Percentiles rank a stretch among this genome's conserved stretches.
Conservation (phyloP, 352 stramenopile genomes). For the Phytophthora chlamydospora region DNA sequence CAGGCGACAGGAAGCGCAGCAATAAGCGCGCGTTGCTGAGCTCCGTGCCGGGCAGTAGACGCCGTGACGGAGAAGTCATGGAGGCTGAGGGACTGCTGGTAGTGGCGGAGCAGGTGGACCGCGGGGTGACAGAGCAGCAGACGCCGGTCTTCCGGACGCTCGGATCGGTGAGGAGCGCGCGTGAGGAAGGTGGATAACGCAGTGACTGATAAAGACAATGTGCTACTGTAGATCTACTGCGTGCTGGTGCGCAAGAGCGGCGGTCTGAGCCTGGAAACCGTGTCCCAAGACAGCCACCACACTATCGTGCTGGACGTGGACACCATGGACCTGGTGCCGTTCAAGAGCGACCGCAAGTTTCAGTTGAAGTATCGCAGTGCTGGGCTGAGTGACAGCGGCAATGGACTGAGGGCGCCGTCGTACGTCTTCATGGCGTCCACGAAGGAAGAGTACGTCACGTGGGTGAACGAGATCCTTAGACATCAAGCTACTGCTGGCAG, state of each 20-base stretch:
- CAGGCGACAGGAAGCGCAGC: constrained; percentile 38
- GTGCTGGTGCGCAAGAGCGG: constrained; percentile 43
- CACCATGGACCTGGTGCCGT: constrained; percentile 45
- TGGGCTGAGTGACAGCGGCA: constrained; percentile 6
- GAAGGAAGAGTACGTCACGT: constrained; percentile 36
- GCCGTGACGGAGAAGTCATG: constrained; percentile 40
- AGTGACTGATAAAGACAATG: too few species aligned
- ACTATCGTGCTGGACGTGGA: constrained; percentile 42
- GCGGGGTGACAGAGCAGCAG: constrained; percentile 4
- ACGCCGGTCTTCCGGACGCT: constrained; percentile 43
- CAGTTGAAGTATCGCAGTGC: constrained; percentile 28
- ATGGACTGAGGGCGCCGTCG: constrained; percentile 20
- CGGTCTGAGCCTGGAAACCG: constrained; percentile 46
- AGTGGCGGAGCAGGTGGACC: constrained; percentile 53
- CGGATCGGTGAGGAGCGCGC: constrained; percentile 41
- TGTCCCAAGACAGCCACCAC: constrained; percentile 43
- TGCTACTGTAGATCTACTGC: constrained; percentile 46
- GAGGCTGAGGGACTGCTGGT: constrained; percentile 54
- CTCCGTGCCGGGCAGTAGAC: constrained; percentile 20
- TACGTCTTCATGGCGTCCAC: constrained; percentile 47
- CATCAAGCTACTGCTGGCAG: constrained; percentile 17
- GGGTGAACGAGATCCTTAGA: constrained; percentile 42
- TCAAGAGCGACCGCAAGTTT: constrained; percentile 48
- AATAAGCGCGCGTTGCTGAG: constrained; percentile 50
- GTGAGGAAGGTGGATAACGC: too few species aligned